Conservation (phyloP, 2,329 filamentous ascomycete species). For the Leptographium galeiforme region DNA sequence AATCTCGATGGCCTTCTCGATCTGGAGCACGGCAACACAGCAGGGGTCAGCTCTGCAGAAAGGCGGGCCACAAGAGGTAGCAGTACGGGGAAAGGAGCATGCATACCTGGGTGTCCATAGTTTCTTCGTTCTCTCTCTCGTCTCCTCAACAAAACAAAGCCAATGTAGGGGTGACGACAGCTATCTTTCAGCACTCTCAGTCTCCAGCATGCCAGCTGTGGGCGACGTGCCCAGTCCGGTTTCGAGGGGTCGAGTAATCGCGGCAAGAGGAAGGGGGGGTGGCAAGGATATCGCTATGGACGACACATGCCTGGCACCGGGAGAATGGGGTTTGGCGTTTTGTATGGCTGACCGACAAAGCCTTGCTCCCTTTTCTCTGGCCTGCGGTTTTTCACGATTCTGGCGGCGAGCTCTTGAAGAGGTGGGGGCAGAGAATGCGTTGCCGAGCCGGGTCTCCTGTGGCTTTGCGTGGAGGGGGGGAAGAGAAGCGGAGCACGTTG, state of each 20-base stretch:
- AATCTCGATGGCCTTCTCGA: constrained; percentile 92
- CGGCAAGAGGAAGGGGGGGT: background rate
- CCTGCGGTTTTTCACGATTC: background rate
- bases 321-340: background rate
- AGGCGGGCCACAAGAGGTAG: background rate
- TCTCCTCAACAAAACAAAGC: background rate
- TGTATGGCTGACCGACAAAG: background rate
- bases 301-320: constrained; percentile 9
- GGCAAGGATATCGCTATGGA: constrained; percentile 6
- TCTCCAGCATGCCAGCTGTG: background rate
- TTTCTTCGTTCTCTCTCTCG: background rate
- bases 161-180: background rate
- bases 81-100: too few species aligned
- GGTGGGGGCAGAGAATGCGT: background rate
- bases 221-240: background rate
- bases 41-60: background rate
- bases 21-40: constrained; percentile 32
- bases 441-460: background rate
- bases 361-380: background rate
- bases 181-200: background rate
- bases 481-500: too few species aligned
- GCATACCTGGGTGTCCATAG: background rate
- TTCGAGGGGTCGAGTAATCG: background rate
- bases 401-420: background rate
- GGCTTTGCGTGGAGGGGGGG: background rate